Conservation (phyloP, 2,329 filamentous ascomycete species). For the Colletotrichum trifolii region DNA sequence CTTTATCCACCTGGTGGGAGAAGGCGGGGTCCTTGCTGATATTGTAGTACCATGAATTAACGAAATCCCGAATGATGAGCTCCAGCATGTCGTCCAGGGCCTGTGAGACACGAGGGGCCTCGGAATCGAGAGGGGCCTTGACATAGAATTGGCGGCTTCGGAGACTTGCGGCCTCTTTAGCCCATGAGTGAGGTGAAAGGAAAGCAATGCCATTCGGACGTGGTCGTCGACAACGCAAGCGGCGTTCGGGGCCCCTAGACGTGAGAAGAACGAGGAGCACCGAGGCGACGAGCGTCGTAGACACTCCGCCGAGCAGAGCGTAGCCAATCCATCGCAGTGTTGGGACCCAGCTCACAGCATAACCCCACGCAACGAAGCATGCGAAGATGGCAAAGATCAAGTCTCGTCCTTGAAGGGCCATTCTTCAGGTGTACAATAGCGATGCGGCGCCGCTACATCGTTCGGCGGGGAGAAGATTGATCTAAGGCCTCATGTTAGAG, state of each 20-base stretch:
- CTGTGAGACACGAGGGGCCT: constrained; percentile 81
- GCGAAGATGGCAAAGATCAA: constrained; percentile 74
- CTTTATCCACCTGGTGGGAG: constrained; percentile 85
- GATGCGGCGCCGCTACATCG: constrained; percentile 31
- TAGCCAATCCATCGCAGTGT: constrained; percentile 86
- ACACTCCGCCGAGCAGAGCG: constrained; percentile 79
- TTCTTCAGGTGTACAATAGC: constrained; percentile 47
- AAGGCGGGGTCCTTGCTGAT: constrained; percentile 88
- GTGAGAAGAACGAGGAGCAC: constrained; percentile 71
- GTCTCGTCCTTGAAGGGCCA: constrained; percentile 81
- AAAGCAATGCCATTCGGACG: constrained; percentile 67
- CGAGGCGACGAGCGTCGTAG: constrained; percentile 65
- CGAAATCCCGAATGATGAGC: constrained; percentile 83
- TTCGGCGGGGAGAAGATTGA: neutral
- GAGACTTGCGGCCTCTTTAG: constrained; percentile 74
- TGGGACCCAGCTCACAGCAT: constrained; percentile 85
- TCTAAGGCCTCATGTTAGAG: too few species aligned
- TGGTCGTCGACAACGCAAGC: constrained; percentile 51
- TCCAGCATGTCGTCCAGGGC: constrained; percentile 83
- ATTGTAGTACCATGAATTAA: constrained; percentile 86
- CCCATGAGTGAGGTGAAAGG: constrained; percentile 73
- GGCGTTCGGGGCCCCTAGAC: constrained; percentile 61
- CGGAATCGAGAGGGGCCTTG: constrained; percentile 76
- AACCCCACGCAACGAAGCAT: constrained; percentile 88
- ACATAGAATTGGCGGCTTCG: constrained; percentile 74